These are phyloP conservation scores for Eustoma russellianum DNA, from an alignment of 257 asterid genomes.

Conservation along the genomic window DNA sequence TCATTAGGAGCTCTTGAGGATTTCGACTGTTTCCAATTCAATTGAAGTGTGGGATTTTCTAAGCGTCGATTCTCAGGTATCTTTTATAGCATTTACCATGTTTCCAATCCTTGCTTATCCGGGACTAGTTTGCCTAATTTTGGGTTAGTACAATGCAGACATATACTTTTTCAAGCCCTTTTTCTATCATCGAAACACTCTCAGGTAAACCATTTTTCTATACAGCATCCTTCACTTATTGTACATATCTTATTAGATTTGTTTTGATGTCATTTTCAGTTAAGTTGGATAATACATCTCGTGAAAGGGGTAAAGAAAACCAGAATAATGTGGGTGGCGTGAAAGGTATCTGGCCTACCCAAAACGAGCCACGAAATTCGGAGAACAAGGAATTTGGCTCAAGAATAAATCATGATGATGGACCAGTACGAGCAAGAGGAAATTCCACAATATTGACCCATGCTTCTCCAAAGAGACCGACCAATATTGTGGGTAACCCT, in stretches of 20 bases:
- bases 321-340: conserved; percentile 21
- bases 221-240: conserved; percentile 9
- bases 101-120: conserved; percentile 7
- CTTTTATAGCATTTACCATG: conserved; percentile 13
- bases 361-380: conserved; percentile 20
- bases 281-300: conserved; percentile 34
- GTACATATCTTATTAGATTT: conserved; percentile 8
- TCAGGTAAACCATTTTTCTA: conserved; percentile 46
- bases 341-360: conserved; percentile 32
- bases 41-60: conserved; percentile 99
- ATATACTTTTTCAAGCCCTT: conserved; percentile 71
- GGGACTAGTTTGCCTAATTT: conserved; percentile 12
- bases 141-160: conserved; percentile 47
- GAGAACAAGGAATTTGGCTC: conserved; percentile 38
- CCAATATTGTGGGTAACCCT: conserved; percentile 27
- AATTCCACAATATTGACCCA: conserved; percentile 32
- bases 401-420: conserved; percentile 33
- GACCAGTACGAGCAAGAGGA: conserved; percentile 29
- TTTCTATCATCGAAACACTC: conserved; percentile 75
- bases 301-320: conserved; percentile 34
- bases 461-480: conserved; percentile 43
- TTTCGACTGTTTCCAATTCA: conserved; percentile 75
- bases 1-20: conserved; percentile 76
- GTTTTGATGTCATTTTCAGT: conserved; percentile 33
- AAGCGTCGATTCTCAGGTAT: conserved; percentile 97